Base-by-base conservation (phyloP, 1,139 yeast genomes). In the Protomyces macrosporus region DNA sequence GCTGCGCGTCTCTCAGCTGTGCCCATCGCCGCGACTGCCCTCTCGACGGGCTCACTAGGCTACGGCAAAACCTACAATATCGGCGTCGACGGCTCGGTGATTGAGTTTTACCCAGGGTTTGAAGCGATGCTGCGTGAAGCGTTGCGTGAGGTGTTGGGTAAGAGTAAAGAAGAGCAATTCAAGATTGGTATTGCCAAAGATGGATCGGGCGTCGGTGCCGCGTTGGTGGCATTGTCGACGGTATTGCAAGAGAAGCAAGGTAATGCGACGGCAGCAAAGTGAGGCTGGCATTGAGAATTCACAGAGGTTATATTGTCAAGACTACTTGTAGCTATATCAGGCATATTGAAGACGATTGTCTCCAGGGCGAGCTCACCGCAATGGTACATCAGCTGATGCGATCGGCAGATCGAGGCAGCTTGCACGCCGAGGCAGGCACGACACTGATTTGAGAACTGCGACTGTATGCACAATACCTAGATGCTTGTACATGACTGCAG, bases 131-230 rank as follows among this genome's bases (percentile, higher is more conserved):
- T 91, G 69, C 81, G 90, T 72, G 88, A 88, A 69, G 96, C 96
- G 0, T 77, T 90, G 67, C 79, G 84, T 0, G 69, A 72, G 39
- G 72, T 75, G n/a, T 45, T 67, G 3, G 82, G 91, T 42, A 88
- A 90, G 66, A 78, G 85, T 53, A 87, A 88, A 51, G 85, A 86
- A 68, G 82, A 82, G 69, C 84, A 87, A 70, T 79, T 90, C 56
- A 85, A 83, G 68, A 78, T 91, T 68, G 86, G 84, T 68, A 85
- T 90, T 70, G 95, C 97, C 51, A 88, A 89, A 74, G 98, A 91
- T 72, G 98, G 98, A 56, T 86, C 95, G 66, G 96, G 97, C 67
- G 96, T 90, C 53, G 98, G 98, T 69, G 97, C 97, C 60, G 97
- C 97, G 0, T 80, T 91, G 67, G 88, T 96, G 76, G 97, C 97